Evolutionary conservation across 371 early-diverging fungal genomes (phyloP), one percentile per base, ranked within the genome.

Genomic region (Mucor piriformis): DNA sequence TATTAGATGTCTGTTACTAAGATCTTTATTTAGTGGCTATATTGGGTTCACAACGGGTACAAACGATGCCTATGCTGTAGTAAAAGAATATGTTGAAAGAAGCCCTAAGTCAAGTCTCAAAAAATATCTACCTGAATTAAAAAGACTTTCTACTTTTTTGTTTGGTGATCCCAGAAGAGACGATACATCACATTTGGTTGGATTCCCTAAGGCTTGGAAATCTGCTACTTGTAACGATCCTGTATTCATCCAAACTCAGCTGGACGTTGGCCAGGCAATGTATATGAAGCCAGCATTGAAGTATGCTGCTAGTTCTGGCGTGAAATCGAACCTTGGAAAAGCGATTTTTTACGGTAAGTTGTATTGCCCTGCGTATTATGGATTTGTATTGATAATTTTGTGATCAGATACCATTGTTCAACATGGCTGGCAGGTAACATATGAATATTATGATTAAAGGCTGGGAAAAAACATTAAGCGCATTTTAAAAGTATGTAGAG

Each of bases 1-100:
- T n/a, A n/a, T n/a, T n/a, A n/a, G n/a, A n/a, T n/a, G n/a, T n/a
- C n/a, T n/a, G n/a, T n/a, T n/a, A n/a, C n/a, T n/a, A n/a, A n/a
- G n/a, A n/a, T n/a, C n/a, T n/a, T n/a, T n/a, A n/a, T n/a, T n/a
- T n/a, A 77, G 83, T 40, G 85, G 85, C n/a, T 79, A 81, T 55
- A 83, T 84, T 42, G 83, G 83, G 3, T 87, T 85, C 44, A 83
- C 83, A 21, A 78, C 85, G 0, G 83, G 80, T 21, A 84, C 85
- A 11, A 81, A 83, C 23, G 85, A 85, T 57, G 81, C 81, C 0
- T 77, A 74, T 60, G 59, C 74, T 2, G 82, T 87, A 0, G 71
- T 85, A 0, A 54, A 79, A n/a, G 74, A 73, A 48, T 84, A 83
- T 32, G 66, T 70, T 3, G 56, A 63, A 16, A 35, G 74, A 23